These are phyloP conservation scores for Neurospora sp. DNA, from an alignment of 495 filamentous ascomycete species.

Conservation along the genomic window DNA sequence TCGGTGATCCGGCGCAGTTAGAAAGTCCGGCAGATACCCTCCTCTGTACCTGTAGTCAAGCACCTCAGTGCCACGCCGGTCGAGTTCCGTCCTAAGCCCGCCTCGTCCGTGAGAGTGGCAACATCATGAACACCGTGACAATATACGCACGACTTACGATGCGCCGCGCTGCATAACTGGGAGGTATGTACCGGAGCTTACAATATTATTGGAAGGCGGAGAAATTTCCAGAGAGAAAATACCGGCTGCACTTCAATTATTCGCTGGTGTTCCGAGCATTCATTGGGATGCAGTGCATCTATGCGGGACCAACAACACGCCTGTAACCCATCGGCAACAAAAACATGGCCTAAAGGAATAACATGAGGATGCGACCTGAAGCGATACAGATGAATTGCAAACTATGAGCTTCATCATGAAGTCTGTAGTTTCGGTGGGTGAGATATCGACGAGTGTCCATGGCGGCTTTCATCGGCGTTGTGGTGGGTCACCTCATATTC, in stretches of 20 bases:
- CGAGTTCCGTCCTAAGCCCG: not conserved
- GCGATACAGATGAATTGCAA: not conserved
- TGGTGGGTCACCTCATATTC: not conserved
- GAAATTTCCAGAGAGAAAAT: not conserved
- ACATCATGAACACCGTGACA: not conserved
- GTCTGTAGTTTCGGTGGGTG: not conserved
- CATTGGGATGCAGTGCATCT: not conserved
- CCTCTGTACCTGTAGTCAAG: too few species aligned
- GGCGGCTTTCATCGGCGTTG: not conserved
- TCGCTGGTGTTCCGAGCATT: not conserved
- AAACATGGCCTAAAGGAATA: not conserved
- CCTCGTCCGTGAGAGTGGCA: not conserved
- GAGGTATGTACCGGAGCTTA: too few species aligned
- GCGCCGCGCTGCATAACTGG: not conserved
- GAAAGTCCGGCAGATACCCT: too few species aligned
- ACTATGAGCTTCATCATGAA: not conserved
- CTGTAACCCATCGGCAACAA: not conserved
- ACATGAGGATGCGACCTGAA: not conserved
- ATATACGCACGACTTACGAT: not conserved
- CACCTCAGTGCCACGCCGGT: not conserved
- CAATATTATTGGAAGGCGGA: too few species aligned
- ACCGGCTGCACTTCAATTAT: not conserved
- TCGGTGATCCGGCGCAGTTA: not conserved
- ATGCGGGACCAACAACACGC: not conserved
- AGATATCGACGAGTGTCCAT: not conserved